Percentiles rank a stretch among this genome's conserved stretches.
Conservation (phyloP, 257 asterid genomes). For the Mentha longifolia region DNA sequence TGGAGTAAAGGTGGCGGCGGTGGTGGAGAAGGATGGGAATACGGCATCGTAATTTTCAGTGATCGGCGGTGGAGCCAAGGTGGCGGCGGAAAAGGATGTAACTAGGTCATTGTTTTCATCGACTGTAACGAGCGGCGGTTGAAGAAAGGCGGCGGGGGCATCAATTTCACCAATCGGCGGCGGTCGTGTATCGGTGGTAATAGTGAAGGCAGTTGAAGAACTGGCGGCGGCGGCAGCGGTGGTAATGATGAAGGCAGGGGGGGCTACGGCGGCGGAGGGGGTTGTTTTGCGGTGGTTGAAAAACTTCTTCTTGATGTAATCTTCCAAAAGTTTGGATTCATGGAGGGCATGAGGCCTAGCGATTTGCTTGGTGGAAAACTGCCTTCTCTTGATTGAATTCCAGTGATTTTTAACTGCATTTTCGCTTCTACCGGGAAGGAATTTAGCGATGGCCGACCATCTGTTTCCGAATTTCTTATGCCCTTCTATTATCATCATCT, state of each 20-base stretch:
- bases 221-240: neutral
- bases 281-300: neutral
- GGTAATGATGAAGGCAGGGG: neutral
- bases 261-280: neutral
- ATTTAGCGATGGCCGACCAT: slow-evolving; percentile 81
- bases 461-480: slow-evolving; percentile 60
- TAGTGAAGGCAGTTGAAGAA: neutral
- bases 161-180: neutral
- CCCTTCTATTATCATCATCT: slow-evolving; percentile 53
- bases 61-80: neutral
- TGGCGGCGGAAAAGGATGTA: neutral
- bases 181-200: neutral
- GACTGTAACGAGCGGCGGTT: neutral
- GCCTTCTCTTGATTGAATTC: slow-evolving; percentile 76
- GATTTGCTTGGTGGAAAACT: slow-evolving; percentile 48
- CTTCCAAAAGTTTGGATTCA: slow-evolving; percentile 55
- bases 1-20: neutral
- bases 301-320: slow-evolving; percentile 51
- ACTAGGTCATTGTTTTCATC: neutral
- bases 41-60: no score
- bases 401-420: slow-evolving; percentile 87
- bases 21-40: neutral
- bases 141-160: neutral
- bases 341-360: slow-evolving; percentile 35
- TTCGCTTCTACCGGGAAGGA: slow-evolving; percentile 75